Base-by-base conservation (phyloP, 2,329 filamentous ascomycete genomes). In the Mycocentrospora acerina region DNA sequence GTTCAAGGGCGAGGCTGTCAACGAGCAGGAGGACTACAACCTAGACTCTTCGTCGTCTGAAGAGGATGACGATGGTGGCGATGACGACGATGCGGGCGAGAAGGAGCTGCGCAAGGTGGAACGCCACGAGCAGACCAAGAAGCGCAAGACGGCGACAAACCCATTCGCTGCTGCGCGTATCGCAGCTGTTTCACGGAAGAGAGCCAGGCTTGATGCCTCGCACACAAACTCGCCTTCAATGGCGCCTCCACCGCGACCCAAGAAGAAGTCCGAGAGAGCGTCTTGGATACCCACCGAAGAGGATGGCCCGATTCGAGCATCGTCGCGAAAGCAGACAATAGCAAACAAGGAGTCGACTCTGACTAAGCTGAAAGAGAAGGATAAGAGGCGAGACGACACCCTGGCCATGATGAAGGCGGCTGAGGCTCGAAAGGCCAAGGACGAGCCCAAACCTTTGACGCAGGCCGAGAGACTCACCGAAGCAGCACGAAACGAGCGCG, bases 51-150 rank as follows among this genome's bases (percentile, higher is more conserved):
- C 86, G 11, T 94, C 88, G 0, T 88, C 83, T 0, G 86, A 88
- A 48, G 86, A 89, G 47, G 85, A 89, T 41, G 82, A 67, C 74
- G 82, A 35, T 75, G 85, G 42, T 67, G 70, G 63, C 7, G 81
- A 91, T 53, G 81, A 93, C 51, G 88, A 95, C 28, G 67, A 93
- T 4, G 87, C 88, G 40, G 93, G 93, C 24, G 93, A 98, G 70
- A 86, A 84, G 57, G 89, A 95, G 68, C 67, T 98, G 37, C 83
- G 93, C 68, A 84, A 81, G 48, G 80, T 86, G 54, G 88, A 85
- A 41, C 83, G 82, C 42, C 85, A 85, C 55, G 80, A 68, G 36
- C 53, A 56, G 24, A 59, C 32, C 45, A 88, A 88, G 64, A 95
- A 95, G 69, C 82, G 89, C 51, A 94, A 91, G 60, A 81, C 85